Evolutionary conservation across 2,329 filamentous ascomycete species (phyloP), one percentile per base, ranked within the genome.

Genomic region (Cordyceps javanica): DNA sequence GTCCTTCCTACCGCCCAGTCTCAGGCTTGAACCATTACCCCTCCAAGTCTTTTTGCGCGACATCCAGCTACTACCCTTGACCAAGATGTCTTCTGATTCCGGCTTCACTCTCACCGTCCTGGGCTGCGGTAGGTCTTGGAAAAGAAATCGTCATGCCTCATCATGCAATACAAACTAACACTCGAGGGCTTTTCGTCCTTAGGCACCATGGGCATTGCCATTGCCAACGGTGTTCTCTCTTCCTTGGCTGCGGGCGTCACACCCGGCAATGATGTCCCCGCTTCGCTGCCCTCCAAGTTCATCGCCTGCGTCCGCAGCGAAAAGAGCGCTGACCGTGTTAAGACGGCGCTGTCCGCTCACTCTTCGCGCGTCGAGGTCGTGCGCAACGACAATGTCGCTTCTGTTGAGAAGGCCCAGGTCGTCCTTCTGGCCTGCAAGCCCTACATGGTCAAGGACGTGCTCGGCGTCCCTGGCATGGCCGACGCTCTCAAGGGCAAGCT

Each of bases 151-250:
- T 11, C 3, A 19, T 11, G 8, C 25, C 28, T 28, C 30, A 41
- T 23, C 19, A 32, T 13, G 25, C 13, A 28, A 59, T 2, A 13
- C 16, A 56, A 55, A 50, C 59, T 66, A 44, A 65, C 54, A n/a
- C n/a, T n/a, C n/a, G n/a, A n/a, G n/a, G n/a, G n/a, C n/a, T n/a
- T 59, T 44, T 38, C 16, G 51, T 54, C 21, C 44, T 55, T 51
- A 91, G 88, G 90, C 63, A 92, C 86, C 55, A 89, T 96, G 84
- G 91, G 91, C 59, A 89, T 90, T 60, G 90, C 90, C 59, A 92
- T 96, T 64, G 82, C 95, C 58, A 86, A 82, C 56, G 91, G 90
- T 62, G 87, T 96, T 67, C 82, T 95, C 64, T 78, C 83, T 60
- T 89, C 88, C 11, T 80, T 94, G 45, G 75, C 76, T 39, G 79